phyloP scores from a whole-genome alignment of 2,329 filamentous ascomycete genomes.

The Fusarium sp. region DNA sequence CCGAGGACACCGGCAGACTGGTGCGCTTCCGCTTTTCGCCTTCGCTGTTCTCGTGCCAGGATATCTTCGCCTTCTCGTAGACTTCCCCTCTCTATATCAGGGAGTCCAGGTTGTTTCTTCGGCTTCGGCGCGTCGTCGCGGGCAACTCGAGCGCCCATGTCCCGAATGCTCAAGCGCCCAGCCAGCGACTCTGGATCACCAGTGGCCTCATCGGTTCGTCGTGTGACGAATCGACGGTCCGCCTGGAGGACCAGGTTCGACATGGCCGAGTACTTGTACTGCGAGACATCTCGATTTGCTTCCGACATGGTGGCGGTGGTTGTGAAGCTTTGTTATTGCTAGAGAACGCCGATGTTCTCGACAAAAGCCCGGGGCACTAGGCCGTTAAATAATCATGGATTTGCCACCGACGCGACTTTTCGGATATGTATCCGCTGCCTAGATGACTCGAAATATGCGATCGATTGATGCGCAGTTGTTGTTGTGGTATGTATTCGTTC shows the following conservation, averaged over 20 bases:
- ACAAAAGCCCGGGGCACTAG: constrained; percentile 49
- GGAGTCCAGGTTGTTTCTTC: constrained; percentile 74
- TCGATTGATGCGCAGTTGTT: constrained; percentile 38
- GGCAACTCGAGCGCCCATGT: constrained; percentile 89
- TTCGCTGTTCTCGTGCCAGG: constrained; percentile 81
- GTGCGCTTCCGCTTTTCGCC: constrained; percentile 76
- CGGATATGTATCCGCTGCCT: constrained; percentile 23
- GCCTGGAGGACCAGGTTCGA: constrained; percentile 99
- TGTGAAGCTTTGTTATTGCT: constrained; percentile 40
- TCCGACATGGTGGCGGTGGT: constrained; percentile 70
- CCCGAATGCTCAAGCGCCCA: constrained; percentile 87
- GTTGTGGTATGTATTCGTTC: constrained; percentile 34
- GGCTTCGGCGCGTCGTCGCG: constrained; percentile 81
- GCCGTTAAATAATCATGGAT: constrained; percentile 49
- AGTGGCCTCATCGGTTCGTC: constrained; percentile 91
- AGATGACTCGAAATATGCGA: constrained; percentile 36
- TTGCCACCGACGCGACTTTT: constrained; percentile 34
- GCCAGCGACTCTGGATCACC: constrained; percentile 98
- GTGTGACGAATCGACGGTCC: constrained; percentile 92
- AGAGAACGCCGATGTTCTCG: constrained; percentile 50
- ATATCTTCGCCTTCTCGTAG: constrained; percentile 84
- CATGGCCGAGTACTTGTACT: constrained; percentile 99
- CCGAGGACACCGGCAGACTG: constrained; percentile 80
- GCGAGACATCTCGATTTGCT: constrained; percentile 82
- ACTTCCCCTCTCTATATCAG: constrained; percentile 75